These are phyloP conservation scores for Ceratobasidium sp. DNA, from an alignment of 1,284 basidiomycete species.

Conservation along the genomic window DNA sequence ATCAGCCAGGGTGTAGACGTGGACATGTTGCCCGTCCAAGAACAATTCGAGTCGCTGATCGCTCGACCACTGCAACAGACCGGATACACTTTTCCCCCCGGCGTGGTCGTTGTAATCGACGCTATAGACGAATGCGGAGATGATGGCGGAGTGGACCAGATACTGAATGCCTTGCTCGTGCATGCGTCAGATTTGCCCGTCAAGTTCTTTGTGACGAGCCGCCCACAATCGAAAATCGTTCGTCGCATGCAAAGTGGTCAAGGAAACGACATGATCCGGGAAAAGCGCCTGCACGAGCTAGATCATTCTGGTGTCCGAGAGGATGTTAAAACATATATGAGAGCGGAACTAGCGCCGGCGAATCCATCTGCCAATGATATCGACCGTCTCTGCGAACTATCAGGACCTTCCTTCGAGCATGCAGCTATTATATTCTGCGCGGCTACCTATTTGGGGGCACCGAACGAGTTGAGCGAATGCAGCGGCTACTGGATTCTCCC, in stretches of 20 bases:
- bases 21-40: neutral
- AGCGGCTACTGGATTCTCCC: neutral
- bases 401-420: constrained; percentile 13
- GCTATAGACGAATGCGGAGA: neutral
- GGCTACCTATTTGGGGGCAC: neutral
- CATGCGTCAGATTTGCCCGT: neutral
- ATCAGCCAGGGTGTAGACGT: neutral
- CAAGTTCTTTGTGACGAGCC: neutral
- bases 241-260: neutral
- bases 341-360: neutral
- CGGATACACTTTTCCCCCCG: neutral
- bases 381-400: neutral
- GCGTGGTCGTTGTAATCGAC: neutral
- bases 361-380: neutral
- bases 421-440: neutral
- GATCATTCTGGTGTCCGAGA: neutral
- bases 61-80: neutral
- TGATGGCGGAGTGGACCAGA: neutral
- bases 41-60: neutral
- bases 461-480: neutral
- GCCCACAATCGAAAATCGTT: neutral
- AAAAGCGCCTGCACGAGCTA: neutral
- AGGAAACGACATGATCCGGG: neutral
- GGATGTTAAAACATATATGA: neutral
- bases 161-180: neutral